Conservation (phyloP, 2,329 filamentous ascomycete species). For the Colletotrichum incanum region DNA sequence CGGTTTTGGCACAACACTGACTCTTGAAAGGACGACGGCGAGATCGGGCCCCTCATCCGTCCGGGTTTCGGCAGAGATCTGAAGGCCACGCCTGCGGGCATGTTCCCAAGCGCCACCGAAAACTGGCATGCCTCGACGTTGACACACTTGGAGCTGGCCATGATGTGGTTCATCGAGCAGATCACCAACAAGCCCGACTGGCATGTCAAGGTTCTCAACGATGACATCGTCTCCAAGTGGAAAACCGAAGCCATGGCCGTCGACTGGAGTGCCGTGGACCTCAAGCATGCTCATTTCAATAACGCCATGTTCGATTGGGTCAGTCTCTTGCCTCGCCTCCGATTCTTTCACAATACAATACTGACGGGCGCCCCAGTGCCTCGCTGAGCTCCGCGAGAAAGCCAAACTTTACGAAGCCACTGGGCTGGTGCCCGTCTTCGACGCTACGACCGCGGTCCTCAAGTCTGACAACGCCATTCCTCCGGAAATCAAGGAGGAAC, state of each 20-base stretch:
- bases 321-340: conserved; percentile 15
- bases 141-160: conserved; percentile 44
- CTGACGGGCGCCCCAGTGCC: conserved; percentile 47
- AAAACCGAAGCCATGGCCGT: conserved; percentile 45
- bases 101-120: conserved; percentile 18
- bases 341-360: neutral
- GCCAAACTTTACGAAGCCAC: conserved; percentile 53
- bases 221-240: conserved; percentile 48
- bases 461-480: conserved; percentile 54
- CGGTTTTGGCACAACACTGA: neutral
- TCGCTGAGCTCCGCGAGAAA: conserved; percentile 53
- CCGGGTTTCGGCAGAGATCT: conserved; percentile 26
- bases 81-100: neutral
- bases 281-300: conserved; percentile 49
- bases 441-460: conserved; percentile 51
- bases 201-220: conserved; percentile 48
- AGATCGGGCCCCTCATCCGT: conserved; percentile 18
- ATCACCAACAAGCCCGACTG: conserved; percentile 50
- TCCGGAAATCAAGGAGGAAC: conserved; percentile 49
- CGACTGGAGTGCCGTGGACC: conserved; percentile 48
- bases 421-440: conserved; percentile 53
- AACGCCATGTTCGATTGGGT: conserved; percentile 51
- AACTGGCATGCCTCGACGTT: conserved; percentile 31
- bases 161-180: conserved; percentile 49
- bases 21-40: conserved; percentile 19